Evolutionary conservation across 2,329 filamentous ascomycete genomes (phyloP), one percentile per base, ranked within the genome.

Genomic region (Diaporthe batatas): DNA sequence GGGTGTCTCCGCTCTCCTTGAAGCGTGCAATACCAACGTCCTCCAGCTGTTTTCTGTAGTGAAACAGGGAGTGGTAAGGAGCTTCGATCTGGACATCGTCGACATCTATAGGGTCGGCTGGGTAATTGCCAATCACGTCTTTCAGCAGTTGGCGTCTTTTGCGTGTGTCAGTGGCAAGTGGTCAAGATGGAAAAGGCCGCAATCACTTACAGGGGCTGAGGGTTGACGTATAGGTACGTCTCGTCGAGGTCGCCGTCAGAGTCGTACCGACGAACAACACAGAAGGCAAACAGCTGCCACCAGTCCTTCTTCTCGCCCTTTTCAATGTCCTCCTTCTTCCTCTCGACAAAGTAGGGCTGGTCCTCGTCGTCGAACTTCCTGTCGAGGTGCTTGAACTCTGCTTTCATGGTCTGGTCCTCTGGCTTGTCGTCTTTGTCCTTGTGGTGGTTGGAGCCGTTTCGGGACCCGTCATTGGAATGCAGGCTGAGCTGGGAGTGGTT

Each of bases 371-470:
- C 80, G 70, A 77, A 79, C 29, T 78, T 79, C 59, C 77, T 79
- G 59, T 81, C 80, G 21, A 82, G 78, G 62, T 81, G 78, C 72
- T 80, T 81, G 69, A 81, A 76, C 69, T 79, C 77, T 23, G 76
- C 62, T 42, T 76, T 77, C 78, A 79, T 79, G 25, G 77, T 77
- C 12, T 77, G 75, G 57, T 78, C 75, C 42, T 78, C 77, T 25
- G 78, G 74, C 71, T 78, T 77, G 49, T 76, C 75, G 12, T 75
- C 75, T 39, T 74, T 75, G 68, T 71, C 74, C 69, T 77, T 75
- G 21, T 77, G 76, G 44, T 32, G 14, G 68, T 77, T 75, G 21
- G 77, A 75, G 44, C 25, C 62, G 23, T 53, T 25, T 21, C 68
- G 42, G 18, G 65, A 11, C 39, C 42, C 54, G 18, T 68, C 64